Base-by-base conservation (phyloP, 805 yeast genomes). In the Hanseniaspora valbyensis region DNA sequence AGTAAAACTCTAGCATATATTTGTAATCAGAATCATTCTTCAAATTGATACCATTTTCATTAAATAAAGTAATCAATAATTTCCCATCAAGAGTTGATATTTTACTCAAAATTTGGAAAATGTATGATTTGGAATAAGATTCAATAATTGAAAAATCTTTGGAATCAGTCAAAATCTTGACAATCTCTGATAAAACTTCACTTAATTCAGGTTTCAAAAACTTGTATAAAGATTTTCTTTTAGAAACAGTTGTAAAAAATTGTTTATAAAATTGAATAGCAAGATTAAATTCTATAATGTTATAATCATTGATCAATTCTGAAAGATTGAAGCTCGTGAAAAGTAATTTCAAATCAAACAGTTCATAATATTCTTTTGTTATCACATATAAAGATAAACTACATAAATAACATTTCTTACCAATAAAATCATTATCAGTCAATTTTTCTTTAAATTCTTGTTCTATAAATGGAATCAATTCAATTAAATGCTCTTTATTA, bases 141-240 rank as follows among this genome's bases (percentile, higher is more conserved):
- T 48, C 51, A 32, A 48, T 40, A 5, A 48, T 30, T 5, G 51
- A 48, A 22, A 46, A 46, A 2, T 46, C 50, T 39, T 28, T 33
- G 14, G 39, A 2, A 14, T 22, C 24, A 2, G 50, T 13, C 33
- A 46, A 32, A 12, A 46, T 46, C 4, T 32, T 24, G 7, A 46
- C 13, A 12, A 46, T 14, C 2, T 46, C 44, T n/a, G 19, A 34
- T 8, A 46, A 13, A 4, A 38, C 25, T 1, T 10, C 25, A 9
- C 13, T 14, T 34, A 46, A 22, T 2, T 26, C 44, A 2, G 5
- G 2, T 13, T 46, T 46, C 25, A 46, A 28, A 46, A 26, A 18
- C 24, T 39, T 46, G 32, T 46, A 46, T 26, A 46, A 24, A 12
- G 50, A 46, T 33, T 46, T 46, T 39, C 50, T 38, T 19, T 46